Base-by-base conservation (phyloP, 768 basidiomycete species). In the Coprinopsis cinerea region DNA sequence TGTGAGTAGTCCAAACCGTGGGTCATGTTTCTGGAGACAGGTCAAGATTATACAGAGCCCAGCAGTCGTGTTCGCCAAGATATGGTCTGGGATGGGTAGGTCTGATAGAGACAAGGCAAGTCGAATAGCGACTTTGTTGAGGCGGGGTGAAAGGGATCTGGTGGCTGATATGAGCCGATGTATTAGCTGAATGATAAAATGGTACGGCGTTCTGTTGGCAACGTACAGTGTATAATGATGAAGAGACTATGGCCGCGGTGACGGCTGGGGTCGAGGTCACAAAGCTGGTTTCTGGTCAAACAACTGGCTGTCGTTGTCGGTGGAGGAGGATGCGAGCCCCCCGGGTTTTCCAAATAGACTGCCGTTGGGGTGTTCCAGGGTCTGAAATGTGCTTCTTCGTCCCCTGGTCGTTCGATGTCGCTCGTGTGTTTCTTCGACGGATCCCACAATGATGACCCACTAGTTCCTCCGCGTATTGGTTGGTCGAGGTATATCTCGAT, bases 1-100 rank as follows among this genome's bases (percentile, higher is more conserved):
- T 59, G 48, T 22, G 65, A 41, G 54, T 67, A 55, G 51, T 32
- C 5, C 51, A 67, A 57, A 52, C 67, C 58, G 24, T 63, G 53
- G 15, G 47, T 47, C 44, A 45, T 45, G 14, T n/a, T 45, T 24
- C n/a, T n/a, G n/a, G n/a, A n/a, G n/a, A 9, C 30, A 34, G 30
- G n/a, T 34, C n/a, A n/a, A 34, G 30, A 34, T 9, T 9, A 34
- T 34, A 34, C n/a, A n/a, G n/a, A n/a, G n/a, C n/a, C n/a, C n/a
- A n/a, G n/a, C n/a, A 15, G 30, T 32, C 9, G 30, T 32, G 30
- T 32, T 32, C 30, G 15, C 9, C 7, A 15, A 32, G 30, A 7
- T 7, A 32, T 32, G 7, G 30, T 32, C 30, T n/a, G n/a, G n/a
- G n/a, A n/a, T n/a, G n/a, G n/a, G n/a, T n/a, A n/a, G n/a, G n/a